These are phyloP conservation scores for Cucumis sativus DNA, from an alignment of 306 rosid species.

Conservation along the genomic window DNA sequence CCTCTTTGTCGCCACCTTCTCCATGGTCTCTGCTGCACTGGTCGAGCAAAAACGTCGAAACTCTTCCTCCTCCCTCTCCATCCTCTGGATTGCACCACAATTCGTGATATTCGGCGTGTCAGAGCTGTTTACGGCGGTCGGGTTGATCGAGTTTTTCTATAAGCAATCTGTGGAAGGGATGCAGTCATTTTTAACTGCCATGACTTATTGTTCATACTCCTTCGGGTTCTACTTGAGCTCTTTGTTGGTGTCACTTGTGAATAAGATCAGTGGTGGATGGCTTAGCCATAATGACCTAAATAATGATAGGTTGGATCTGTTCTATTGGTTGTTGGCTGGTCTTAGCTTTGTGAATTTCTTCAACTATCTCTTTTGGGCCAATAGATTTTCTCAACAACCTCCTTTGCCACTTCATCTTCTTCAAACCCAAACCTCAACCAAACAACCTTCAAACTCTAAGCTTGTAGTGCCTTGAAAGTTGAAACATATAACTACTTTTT, in stretches of 20 bases:
- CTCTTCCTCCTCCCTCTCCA: slow-evolving; percentile 16
- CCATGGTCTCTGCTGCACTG: slow-evolving; percentile 51
- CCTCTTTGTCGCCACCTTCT: slow-evolving; percentile 39
- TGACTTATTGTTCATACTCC: slow-evolving; percentile 54
- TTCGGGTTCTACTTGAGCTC: slow-evolving; percentile 55
- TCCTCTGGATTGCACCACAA: slow-evolving; percentile 52
- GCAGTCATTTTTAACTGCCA: slow-evolving; percentile 50
- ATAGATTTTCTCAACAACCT: slow-evolving; percentile 22
- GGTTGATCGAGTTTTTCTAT: slow-evolving; percentile 52
- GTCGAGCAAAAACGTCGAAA: slow-evolving; percentile 36
- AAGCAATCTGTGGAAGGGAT: slow-evolving; percentile 42
- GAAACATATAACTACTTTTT: too few relatives aligned
- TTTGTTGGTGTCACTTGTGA: slow-evolving; percentile 39
- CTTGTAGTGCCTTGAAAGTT: neutral
- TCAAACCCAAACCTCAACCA: slow-evolving; percentile 12
- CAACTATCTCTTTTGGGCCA: slow-evolving; percentile 38
- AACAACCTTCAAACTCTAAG: slow-evolving; percentile 3
- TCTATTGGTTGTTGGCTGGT: slow-evolving; percentile 48
- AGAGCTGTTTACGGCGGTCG: slow-evolving; percentile 50
- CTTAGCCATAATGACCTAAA: slow-evolving; percentile 43
- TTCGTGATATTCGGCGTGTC: slow-evolving; percentile 44
- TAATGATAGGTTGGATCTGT: slow-evolving; percentile 36
- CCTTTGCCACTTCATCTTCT: slow-evolving; percentile 9
- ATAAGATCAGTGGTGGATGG: slow-evolving; percentile 37
- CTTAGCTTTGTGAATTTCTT: slow-evolving; percentile 46